A percentile compares a stretch with the other conserved stretches of the same genome.
Conservation (phyloP, 2,329 filamentous ascomycete species). For the Fusarium sp. region DNA sequence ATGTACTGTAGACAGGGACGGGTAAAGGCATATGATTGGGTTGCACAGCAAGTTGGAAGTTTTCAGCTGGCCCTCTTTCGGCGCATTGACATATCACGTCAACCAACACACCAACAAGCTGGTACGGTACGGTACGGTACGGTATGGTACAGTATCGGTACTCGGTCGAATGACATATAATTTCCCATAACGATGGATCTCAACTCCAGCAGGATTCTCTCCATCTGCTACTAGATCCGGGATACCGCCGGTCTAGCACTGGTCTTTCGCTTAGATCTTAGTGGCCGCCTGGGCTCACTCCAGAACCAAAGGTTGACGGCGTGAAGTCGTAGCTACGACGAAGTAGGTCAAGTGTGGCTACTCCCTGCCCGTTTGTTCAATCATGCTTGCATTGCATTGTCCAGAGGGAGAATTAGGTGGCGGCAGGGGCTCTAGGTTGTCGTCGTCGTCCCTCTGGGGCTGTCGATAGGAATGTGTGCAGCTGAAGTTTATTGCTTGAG, state of each 20-base stretch:
- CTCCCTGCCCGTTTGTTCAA: conserved; percentile 7
- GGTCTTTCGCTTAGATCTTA: conserved; percentile 42
- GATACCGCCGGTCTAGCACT: conserved; percentile 1
- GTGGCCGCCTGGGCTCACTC: conserved; percentile 19
- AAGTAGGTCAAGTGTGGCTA: conserved; percentile 29
- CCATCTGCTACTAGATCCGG: conserved; percentile 28
- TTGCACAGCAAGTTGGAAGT: neutral
- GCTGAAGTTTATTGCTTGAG: conserved; percentile 19
- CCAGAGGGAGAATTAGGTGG: neutral
- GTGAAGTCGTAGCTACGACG: conserved; percentile 12
- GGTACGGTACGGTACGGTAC: neutral
- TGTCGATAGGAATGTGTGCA: conserved; percentile 27
- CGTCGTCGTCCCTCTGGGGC: conserved; percentile 14
- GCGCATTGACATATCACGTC: conserved; percentile 3
- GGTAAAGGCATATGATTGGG: conserved; percentile 5
- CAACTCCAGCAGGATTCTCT: neutral
- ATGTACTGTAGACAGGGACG: neutral
- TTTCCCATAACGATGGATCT: neutral
- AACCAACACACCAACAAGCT: conserved; percentile 16
- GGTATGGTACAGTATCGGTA: neutral
- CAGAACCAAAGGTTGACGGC: conserved; percentile 7
- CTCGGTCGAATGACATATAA: neutral
- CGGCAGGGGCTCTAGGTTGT: conserved; percentile 11
- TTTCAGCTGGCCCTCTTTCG: conserved; percentile 14
- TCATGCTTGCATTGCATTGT: conserved; percentile 1